These are phyloP conservation scores for Echites panduratus DNA, from an alignment of 257 asterid species.

Conservation along the genomic window DNA sequence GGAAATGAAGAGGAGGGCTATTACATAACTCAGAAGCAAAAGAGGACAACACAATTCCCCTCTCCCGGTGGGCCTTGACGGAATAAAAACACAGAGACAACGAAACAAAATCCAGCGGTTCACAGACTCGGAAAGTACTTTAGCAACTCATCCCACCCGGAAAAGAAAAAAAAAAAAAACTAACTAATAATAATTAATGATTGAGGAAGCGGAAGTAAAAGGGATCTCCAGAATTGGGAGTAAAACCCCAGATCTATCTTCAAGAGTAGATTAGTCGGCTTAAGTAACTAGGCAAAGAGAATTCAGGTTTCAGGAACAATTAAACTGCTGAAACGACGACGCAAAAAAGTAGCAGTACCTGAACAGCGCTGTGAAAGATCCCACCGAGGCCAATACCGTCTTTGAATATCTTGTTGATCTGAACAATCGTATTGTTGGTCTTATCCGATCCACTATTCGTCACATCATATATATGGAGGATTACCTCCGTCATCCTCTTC, in stretches of 20 bases:
- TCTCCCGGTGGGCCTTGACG: neutral
- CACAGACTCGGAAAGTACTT: neutral
- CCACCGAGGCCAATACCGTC: constrained; percentile 99
- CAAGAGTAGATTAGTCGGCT: neutral
- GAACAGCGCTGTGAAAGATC: constrained; percentile 96
- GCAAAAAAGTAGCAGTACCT: constrained; percentile 36
- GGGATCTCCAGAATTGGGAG: neutral
- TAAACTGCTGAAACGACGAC: neutral
- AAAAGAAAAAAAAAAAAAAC: neutral
- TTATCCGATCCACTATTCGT: constrained; percentile 87
- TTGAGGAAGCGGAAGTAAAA: neutral
- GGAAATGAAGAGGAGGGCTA: neutral
- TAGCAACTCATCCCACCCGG: neutral
- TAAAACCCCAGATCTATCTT: constrained; percentile 35
- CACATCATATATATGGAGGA: constrained; percentile 92
- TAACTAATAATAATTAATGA: too few relatives aligned
- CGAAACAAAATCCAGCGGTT: neutral
- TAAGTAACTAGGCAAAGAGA: neutral
- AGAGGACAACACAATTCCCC: neutral
- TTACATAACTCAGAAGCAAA: neutral
- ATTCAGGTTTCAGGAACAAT: neutral
- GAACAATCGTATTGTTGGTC: constrained; percentile 85
- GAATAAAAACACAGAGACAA: neutral
- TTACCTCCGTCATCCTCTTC: constrained; percentile 54
- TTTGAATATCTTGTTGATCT: constrained; percentile 93